Percentiles rank a stretch among this genome's conserved stretches.
Evolutionary conservation across 805 yeast species (phyloP).

Genomic region (Metschnikowia lachancei): DNA sequence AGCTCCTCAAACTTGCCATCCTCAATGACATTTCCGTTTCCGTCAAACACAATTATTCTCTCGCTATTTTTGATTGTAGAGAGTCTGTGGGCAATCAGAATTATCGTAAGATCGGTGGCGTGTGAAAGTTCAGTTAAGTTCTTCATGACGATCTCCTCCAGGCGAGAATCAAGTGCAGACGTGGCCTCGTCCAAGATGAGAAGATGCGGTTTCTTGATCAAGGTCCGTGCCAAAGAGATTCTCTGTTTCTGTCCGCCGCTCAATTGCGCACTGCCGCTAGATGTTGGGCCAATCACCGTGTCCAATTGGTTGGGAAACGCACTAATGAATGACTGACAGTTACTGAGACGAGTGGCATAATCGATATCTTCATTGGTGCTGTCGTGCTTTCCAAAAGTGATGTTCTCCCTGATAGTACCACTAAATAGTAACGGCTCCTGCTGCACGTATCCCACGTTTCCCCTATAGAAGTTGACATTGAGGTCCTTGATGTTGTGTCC

Average conservation of each 20-base stretch:
- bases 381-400: constrained; percentile 65
- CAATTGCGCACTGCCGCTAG: constrained; percentile 72
- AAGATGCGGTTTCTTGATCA: constrained; percentile 75
- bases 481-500: constrained; percentile 59
- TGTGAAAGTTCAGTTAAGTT: constrained; percentile 58
- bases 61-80: constrained; percentile 84
- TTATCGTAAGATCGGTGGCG: constrained; percentile 55
- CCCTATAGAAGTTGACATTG: constrained; percentile 70
- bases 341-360: constrained; percentile 65
- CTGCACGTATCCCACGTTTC: constrained; percentile 82
- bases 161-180: constrained; percentile 84
- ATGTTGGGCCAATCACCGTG: constrained; percentile 75
- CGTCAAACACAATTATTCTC: constrained; percentile 66
- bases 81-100: constrained; percentile 88
- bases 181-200: constrained; percentile 91
- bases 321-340: constrained; percentile 64
- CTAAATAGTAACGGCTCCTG: constrained; percentile 90
- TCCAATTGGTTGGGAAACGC: constrained; percentile 80
- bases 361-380: constrained; percentile 58
- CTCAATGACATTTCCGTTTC: constrained; percentile 57
- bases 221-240: constrained; percentile 85
- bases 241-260: constrained; percentile 96
- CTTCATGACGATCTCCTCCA: constrained; percentile 79
- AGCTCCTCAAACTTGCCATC: constrained; percentile 62
- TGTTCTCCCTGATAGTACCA: constrained; percentile 81